Evolutionary conservation across 148 eudicot species (phyloP), one percentile per base, ranked within the genome.

Genomic region (Vaccinium darrowii): DNA sequence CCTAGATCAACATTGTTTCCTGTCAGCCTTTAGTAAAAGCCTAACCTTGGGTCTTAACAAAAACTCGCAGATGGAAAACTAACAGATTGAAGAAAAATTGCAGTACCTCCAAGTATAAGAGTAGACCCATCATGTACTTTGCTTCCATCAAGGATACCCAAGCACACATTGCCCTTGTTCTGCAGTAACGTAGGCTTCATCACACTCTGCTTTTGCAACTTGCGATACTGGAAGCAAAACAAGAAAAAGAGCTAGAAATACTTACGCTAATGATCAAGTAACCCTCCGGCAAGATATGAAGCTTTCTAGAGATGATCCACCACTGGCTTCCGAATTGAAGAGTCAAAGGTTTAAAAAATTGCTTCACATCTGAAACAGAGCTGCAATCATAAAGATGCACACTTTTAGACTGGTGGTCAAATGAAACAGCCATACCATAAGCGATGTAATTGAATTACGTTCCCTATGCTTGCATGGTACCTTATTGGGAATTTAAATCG

Each of bases 101-200:
- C 11, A 49, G 57, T 87, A 92, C 94, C 94, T 90, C 94, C 95
- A 76, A 92, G 91, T 69, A 92, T 84, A 76, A 91, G 56, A 80
- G 87, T 81, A 19, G 93, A 89, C 23, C 92, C 93, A 57, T 87
- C 91, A 60, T 87, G 91, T 12, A 90, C 90, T 49, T 90, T 71
- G 84, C 90, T 90, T 78, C 93, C 95, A 83, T 92, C 92, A 62
- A 92, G 92, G 79, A 92, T 87, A 63, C 95, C 95, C 88, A 92
- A 87, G 84, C 95, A 92, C 79, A 90, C 91, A 88, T 91, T 91
- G 30, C 95, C 93, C 79, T 88, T 88, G 2, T 84, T 89, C 95
- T 92, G 92, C 86, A 89, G 65, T 33, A 71, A 18, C 78, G 23
- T 13, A 14, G 74, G 72, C 56, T 19, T 81, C 27, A 57, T 62